phyloP scores from a whole-genome alignment of 140 eudicot genomes.

The Oenanthe javanica region DNA sequence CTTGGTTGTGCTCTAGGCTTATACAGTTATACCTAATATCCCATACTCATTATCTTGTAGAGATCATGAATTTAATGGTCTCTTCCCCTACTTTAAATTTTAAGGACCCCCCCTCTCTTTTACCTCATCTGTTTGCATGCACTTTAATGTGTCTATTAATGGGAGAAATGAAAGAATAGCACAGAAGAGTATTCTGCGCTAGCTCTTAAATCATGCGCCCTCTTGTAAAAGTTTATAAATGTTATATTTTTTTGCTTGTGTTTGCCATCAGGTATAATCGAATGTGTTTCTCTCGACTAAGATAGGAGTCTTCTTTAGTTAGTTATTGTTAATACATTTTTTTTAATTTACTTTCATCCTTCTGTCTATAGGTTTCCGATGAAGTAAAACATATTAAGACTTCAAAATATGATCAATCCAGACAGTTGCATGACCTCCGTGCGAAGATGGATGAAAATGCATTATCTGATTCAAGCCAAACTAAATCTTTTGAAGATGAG shows the following conservation, averaged over 20 bases:
- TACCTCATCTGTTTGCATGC: neutral
- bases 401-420: slow-evolving; percentile 42
- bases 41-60: neutral
- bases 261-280: neutral
- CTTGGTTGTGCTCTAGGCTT: neutral
- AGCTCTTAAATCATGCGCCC: neutral
- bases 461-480: slow-evolving; percentile 45
- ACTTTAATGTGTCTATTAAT: neutral
- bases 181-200: neutral
- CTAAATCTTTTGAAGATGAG: slow-evolving; percentile 59
- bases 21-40: neutral
- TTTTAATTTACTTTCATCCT: neutral
- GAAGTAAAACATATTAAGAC: slow-evolving; percentile 62
- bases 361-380: slow-evolving; percentile 52
- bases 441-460: slow-evolving; percentile 55
- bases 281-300: neutral
- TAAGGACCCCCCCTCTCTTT: neutral
- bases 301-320: neutral
- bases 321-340: neutral
- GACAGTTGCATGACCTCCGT: slow-evolving; percentile 53
- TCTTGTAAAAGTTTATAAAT: neutral
- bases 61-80: neutral
- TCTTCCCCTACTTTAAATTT: neutral
- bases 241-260: neutral
- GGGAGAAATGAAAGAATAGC: neutral